Percentiles rank a stretch among this genome's conserved stretches.
These are phyloP conservation scores for Chalaropsis ovoidea DNA, from an alignment of 2,329 filamentous ascomycete genomes.

Conservation along the genomic window DNA sequence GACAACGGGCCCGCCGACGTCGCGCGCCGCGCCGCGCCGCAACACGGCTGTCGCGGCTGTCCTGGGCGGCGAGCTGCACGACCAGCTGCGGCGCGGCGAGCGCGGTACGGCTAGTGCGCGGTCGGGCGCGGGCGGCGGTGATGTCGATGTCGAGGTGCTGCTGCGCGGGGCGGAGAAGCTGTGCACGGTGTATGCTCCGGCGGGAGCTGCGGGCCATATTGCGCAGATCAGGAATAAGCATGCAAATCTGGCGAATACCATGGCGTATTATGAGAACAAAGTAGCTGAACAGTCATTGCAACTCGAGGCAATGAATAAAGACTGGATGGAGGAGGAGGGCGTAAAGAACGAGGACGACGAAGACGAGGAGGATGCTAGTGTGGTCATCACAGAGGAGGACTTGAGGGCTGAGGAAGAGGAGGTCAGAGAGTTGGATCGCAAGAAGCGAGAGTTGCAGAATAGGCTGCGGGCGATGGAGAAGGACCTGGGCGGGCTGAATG, in stretches of 20 bases:
- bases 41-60: conserved; percentile 86
- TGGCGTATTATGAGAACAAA: conserved; percentile 68
- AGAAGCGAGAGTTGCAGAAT: conserved; percentile 47
- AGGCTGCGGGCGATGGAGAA: conserved; percentile 46
- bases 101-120: conserved; percentile 31
- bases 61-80: conserved; percentile 75
- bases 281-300: conserved; percentile 67
- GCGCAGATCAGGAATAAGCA: conserved; percentile 60
- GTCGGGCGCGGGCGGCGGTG: conserved; percentile 42
- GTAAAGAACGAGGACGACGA: conserved; percentile 44
- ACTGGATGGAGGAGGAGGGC: conserved; percentile 44
- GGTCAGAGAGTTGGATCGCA: conserved; percentile 45
- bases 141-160: conserved; percentile 77
- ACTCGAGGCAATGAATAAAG: conserved; percentile 61
- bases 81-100: conserved; percentile 56
- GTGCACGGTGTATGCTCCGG: conserved; percentile 73
- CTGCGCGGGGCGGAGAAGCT: conserved; percentile 82
- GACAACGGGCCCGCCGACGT: conserved; percentile 45
- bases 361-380: conserved; percentile 37
- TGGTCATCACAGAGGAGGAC: conserved; percentile 56
- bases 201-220: conserved; percentile 70
- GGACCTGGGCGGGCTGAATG: conserved; percentile 45
- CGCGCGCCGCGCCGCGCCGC: conserved; percentile 45
- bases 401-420: conserved; percentile 59
- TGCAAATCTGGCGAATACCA: conserved; percentile 58